Evolutionary conservation across 2,329 filamentous ascomycete genomes (phyloP), one percentile per base, ranked within the genome.

Genomic region (Aspergillus aculeatus): DNA sequence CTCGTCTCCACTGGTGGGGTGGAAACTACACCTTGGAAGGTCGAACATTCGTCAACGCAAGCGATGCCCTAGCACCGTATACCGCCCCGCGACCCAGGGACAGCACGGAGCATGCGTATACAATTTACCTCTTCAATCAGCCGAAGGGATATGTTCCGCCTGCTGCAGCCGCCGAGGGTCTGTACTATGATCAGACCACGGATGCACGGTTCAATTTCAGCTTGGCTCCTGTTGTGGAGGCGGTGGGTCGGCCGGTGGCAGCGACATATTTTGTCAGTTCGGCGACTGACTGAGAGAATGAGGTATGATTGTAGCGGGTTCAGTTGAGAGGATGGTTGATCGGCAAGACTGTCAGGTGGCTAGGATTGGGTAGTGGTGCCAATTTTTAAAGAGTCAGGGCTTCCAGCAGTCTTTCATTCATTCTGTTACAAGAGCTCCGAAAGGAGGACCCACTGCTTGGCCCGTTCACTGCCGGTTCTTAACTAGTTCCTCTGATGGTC

Each of bases 1-100:
- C 50, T 19, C 50, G 50, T n/a, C 19, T 53, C 32, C 50, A 53
- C 21, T 44, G 50, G 50, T 53, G 50, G 50, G 50, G 50, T 16
- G 21, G 50, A 9, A 44, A 53, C 21, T 44, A 24, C 19, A 53
- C 50, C 16, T 14, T 53, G 12, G 32, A 53, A 5, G 50, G 6
- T 19, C 32, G 50, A 19, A 53, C 10, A 5, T 53, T 29, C 14
- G 32, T 44, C 32, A 53, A 53, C n/a, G 11, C 50, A 5, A 53
- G 50, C 50, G 38, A 38, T 26, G 50, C 50, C 12, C n/a, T 53
- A 21, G 51, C 51, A 24, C 26, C 51, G 21, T 53, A 53, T 24
- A 23, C 38, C 12, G 32, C 51, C 41, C 32, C 35, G 16, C 32
- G 41, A 24, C 51, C 51, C 21, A 12, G 32, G n/a, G 41, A 35